Conservation (phyloP, 2,329 filamentous ascomycete species). For the Diaporthe sp. region DNA sequence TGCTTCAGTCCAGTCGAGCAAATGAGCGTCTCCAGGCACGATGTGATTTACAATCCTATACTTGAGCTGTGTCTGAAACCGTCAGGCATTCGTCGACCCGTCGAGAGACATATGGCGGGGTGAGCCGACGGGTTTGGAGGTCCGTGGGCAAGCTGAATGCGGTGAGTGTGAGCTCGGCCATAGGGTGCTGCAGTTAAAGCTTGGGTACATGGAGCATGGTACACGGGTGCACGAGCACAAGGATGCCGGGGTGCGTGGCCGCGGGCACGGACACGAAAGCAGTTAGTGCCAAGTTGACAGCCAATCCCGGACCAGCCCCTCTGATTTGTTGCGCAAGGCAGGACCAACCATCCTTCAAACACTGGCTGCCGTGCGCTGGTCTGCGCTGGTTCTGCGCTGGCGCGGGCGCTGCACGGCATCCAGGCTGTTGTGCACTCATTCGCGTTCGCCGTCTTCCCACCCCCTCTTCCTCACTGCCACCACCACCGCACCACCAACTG, state of each 20-base stretch:
- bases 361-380: conserved; percentile 27
- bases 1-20: not conserved
- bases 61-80: conserved; percentile 6
- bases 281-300: conserved; percentile 23
- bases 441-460: conserved; percentile 26
- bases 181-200: not conserved
- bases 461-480: conserved; percentile 3
- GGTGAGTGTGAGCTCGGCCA: conserved; percentile 1
- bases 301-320: conserved; percentile 33
- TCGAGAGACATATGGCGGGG: not conserved
- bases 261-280: conserved; percentile 27
- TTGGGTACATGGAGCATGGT: conserved; percentile 6
- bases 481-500: conserved; percentile 8
- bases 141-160: conserved; percentile 27
- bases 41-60: not conserved
- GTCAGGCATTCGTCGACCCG: not conserved
- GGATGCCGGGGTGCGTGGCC: not conserved
- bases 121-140: not conserved
- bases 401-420: conserved; percentile 19
- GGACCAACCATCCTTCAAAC: conserved; percentile 31
- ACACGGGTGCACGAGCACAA: not conserved
- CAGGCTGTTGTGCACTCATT: conserved; percentile 29
- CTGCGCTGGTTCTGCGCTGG: conserved; percentile 26
- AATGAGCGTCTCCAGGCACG: not conserved
- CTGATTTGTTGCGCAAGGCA: conserved; percentile 29